Evolutionary conservation across 352 stramenopile species (phyloP).

Genomic region (Aphanomyces astaci): DNA sequence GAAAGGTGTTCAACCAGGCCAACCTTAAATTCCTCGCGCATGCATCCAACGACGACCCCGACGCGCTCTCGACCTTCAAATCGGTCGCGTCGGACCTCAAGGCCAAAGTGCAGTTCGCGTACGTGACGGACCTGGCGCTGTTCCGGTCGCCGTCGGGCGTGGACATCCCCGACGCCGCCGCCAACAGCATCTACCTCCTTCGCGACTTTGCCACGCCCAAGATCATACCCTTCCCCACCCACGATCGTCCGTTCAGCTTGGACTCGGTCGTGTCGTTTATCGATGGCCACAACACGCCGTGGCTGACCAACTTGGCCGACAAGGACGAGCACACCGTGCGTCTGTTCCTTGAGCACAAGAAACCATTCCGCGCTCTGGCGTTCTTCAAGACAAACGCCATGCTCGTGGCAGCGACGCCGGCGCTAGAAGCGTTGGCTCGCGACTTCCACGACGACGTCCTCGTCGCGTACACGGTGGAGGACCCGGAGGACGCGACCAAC

Average conservation of each 20-base stretch:
- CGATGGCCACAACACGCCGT: slow-evolving; percentile 9
- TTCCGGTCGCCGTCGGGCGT: not conserved
- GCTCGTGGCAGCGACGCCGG: not conserved
- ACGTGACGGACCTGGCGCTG: not conserved
- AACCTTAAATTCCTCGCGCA: slow-evolving; percentile 21
- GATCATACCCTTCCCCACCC: not conserved
- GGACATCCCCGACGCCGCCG: not conserved
- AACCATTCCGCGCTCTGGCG: slow-evolving; percentile 3
- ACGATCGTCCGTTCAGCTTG: not conserved
- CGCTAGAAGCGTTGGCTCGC: not conserved
- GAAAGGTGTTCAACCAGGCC: slow-evolving; percentile 18
- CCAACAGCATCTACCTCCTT: not conserved
- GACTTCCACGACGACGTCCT: slow-evolving; percentile 8
- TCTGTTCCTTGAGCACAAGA: slow-evolving; percentile 14
- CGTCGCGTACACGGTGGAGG: slow-evolving; percentile 20
- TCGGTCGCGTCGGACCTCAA: slow-evolving; percentile 1
- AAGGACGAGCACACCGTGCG: slow-evolving; percentile 17
- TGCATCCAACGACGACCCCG: not conserved
- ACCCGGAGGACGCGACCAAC: slow-evolving; percentile 21
- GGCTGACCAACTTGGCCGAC: slow-evolving; percentile 17
- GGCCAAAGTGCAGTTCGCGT: slow-evolving; percentile 1
- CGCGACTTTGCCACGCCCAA: slow-evolving; percentile 15
- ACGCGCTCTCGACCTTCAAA: not conserved
- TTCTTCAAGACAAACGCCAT: slow-evolving; percentile 21
- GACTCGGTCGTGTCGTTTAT: not conserved